These are phyloP conservation scores for Leishmania guyanensis DNA, from an alignment of 208 protist species.

Conservation along the genomic window DNA sequence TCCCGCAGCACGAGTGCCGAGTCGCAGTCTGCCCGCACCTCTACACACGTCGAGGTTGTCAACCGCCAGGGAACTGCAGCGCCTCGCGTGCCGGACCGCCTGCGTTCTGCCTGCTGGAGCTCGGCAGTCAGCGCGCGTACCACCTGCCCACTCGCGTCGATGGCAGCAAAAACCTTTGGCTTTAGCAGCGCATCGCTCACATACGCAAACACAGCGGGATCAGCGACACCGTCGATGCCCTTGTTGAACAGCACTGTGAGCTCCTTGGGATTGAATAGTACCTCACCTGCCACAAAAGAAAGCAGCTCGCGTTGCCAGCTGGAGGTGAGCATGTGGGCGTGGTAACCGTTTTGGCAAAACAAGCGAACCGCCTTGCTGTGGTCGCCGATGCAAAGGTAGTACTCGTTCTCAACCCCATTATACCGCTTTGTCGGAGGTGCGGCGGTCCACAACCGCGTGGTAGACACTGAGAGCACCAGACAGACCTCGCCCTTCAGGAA, in stretches of 20 bases:
- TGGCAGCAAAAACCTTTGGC: conserved; percentile 21
- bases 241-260: conserved; percentile 41
- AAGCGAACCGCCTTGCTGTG: conserved; percentile 40
- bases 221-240: conserved; percentile 48
- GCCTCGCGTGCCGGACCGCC: not conserved
- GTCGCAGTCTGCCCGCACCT: not conserved
- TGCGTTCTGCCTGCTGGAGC: not conserved
- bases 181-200: conserved; percentile 59
- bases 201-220: conserved; percentile 45
- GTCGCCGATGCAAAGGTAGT: conserved; percentile 42
- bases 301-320: conserved; percentile 42
- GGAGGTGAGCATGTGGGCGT: not conserved
- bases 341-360: conserved; percentile 37
- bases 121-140: conserved; percentile 11
- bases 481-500: conserved; percentile 41
- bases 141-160: not conserved
- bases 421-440: conserved; percentile 11
- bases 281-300: conserved; percentile 45
- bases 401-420: conserved; percentile 25
- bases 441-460: conserved; percentile 29
- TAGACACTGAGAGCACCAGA: conserved; percentile 54
- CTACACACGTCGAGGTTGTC: not conserved
- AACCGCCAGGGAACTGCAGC: conserved; percentile 1
- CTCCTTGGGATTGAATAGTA: conserved; percentile 37
- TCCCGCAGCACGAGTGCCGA: not conserved